Conservation (phyloP, 1,284 basidiomycete species). For the Peniophora sp. region DNA sequence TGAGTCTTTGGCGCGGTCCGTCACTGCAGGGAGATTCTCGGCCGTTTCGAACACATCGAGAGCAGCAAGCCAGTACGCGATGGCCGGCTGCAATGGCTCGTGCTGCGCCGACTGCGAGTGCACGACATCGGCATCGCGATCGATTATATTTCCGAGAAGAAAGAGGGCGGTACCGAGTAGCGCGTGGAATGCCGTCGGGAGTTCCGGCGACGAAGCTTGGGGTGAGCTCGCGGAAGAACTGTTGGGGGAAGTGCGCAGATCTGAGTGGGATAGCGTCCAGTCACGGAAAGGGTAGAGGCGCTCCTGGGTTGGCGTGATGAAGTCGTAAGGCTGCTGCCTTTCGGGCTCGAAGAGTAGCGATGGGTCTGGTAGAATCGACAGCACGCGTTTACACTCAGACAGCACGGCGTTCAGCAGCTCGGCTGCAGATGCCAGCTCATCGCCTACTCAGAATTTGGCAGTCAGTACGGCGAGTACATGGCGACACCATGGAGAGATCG, state of each 20-base stretch:
- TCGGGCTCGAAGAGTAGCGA: constrained; percentile 33
- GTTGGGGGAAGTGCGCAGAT: neutral
- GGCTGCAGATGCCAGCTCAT: constrained; percentile 38
- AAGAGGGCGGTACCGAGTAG: constrained; percentile 55
- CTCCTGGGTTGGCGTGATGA: neutral
- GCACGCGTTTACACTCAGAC: constrained; percentile 56
- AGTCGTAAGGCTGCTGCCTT: neutral
- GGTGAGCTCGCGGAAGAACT: neutral
- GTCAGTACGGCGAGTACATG: too few relatives aligned
- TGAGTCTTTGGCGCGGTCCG: constrained; percentile 20
- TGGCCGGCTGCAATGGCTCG: constrained; percentile 40
- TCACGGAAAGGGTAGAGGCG: constrained; percentile 14
- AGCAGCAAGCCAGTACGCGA: constrained; percentile 53
- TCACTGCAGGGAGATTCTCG: constrained; percentile 45
- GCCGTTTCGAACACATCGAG: constrained; percentile 61
- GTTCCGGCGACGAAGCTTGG: constrained; percentile 25
- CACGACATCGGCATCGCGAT: constrained; percentile 38
- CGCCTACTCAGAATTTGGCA: constrained; percentile 24
- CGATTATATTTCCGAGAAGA: constrained; percentile 51
- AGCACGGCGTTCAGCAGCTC: constrained; percentile 53
- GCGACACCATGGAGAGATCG: too few relatives aligned
- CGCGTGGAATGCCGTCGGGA: constrained; percentile 55
- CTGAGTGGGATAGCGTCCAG: neutral
- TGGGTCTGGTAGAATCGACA: constrained; percentile 45
- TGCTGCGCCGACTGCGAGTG: constrained; percentile 30